Base-by-base conservation (phyloP, 495 filamentous ascomycete species). In the Hypoxylon fragiforme region DNA sequence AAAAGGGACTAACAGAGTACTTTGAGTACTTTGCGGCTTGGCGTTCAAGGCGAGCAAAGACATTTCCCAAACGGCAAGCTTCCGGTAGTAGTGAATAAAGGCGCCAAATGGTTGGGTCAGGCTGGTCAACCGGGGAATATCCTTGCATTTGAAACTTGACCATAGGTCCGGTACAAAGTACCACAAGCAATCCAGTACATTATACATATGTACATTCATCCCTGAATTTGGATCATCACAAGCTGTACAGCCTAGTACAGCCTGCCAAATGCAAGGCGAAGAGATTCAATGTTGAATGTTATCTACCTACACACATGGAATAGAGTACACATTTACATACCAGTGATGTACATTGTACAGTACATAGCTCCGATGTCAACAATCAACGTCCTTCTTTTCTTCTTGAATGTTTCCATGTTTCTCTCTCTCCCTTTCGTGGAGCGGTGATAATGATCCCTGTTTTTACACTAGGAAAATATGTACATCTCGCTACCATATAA, bases 21-120 rank as follows among this genome's bases (percentile, higher is more conserved):
- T 50, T 54, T 4, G 1, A n/a, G n/a, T n/a, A n/a, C n/a, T n/a
- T n/a, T n/a, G n/a, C n/a, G 54, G 42, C 57, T 59, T 59, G 54
- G 60, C 60, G 21, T 51, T 58, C 44, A 50, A 30, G 49, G 54
- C 54, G 54, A 32, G 28, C 53, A 42, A 38, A 43, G 46, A 58
- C 39, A 50, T 58, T 53, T 54, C 60, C 60, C 50, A 58, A 54
- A 54, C 60, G 60, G 60, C 60, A 63, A 54, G 60, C 54, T 63
- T 63, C 60, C 54, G 60, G 60, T 58, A 63, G 39, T 59, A 34
- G n/a, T n/a, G n/a, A n/a, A 54, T 45, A 39, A 50, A 42, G 60
- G 60, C 60, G 54, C 60, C 60, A 58, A 58, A 63, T 59, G 54
- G 60, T 58, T 63, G 60, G 60, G 54, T 54, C 50, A 41, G 28